phyloP scores from a whole-genome alignment of 2,329 filamentous ascomycete genomes.

The Monilinia fructigena region DNA sequence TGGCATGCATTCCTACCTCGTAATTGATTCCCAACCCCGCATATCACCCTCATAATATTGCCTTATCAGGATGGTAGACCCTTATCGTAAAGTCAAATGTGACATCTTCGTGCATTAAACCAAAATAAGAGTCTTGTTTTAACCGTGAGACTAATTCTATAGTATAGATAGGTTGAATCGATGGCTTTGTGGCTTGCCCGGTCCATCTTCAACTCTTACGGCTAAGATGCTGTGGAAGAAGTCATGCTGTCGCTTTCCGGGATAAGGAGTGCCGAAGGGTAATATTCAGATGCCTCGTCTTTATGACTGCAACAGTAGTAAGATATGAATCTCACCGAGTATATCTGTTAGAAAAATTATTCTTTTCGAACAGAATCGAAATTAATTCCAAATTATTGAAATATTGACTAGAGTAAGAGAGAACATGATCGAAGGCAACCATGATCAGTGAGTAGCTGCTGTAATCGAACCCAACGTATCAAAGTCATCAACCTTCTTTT shows the following conservation, averaged over 20 bases:
- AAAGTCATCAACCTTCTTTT: not conserved
- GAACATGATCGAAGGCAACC: too few relatives aligned
- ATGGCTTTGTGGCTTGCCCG: not conserved
- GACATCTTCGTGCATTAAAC: not conserved
- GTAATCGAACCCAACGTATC: too few relatives aligned
- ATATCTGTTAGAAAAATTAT: not conserved
- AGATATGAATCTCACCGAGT: not conserved
- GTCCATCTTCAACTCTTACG: not conserved
- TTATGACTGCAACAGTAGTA: not conserved
- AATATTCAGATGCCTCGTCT: not conserved
- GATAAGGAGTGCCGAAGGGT: slow-evolving; percentile 2
- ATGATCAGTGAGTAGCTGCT: not conserved
- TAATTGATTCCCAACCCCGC: slow-evolving; percentile 13
- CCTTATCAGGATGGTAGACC: slow-evolving; percentile 14
- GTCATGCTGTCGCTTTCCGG: not conserved
- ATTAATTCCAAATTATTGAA: not conserved
- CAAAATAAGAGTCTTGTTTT: slow-evolving; percentile 14
- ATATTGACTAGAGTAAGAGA: too few relatives aligned
- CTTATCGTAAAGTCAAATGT: slow-evolving; percentile 4
- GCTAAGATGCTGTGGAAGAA: not conserved
- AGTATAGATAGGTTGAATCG: not conserved
- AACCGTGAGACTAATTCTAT: not conserved
- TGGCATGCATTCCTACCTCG: not conserved
- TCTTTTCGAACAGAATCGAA: too few relatives aligned
- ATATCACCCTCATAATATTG: not conserved